A percentile compares a stretch with the other conserved stretches of the same genome.
phyloP scores from a whole-genome alignment of 2,329 filamentous ascomycete species.

The Ophiocordyceps camponoti-floridani region DNA sequence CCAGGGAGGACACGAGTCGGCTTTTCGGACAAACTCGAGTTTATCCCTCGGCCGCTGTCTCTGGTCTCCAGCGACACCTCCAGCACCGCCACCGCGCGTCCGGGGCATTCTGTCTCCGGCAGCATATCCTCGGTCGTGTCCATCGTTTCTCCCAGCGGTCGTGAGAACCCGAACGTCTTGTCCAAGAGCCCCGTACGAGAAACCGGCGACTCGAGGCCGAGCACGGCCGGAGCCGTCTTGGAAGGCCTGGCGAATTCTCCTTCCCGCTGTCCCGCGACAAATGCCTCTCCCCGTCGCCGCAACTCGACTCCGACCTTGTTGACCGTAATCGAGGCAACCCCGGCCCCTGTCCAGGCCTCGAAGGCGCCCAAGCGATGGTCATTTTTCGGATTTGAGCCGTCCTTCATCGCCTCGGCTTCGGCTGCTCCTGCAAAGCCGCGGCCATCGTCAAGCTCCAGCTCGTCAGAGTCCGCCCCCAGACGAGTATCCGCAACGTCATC shows the following conservation, averaged over 20 bases:
- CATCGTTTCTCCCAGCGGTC: slow-evolving; percentile 25
- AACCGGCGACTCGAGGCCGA: slow-evolving; percentile 37
- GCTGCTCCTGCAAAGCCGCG: slow-evolving; percentile 27
- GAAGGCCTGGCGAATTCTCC: slow-evolving; percentile 22
- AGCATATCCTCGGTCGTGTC: slow-evolving; percentile 68
- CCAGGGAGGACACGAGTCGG: slow-evolving; percentile 48
- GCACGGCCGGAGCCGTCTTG: slow-evolving; percentile 53
- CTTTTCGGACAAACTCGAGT: slow-evolving; percentile 72
- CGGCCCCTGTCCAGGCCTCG: slow-evolving; percentile 16
- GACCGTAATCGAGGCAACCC: slow-evolving; percentile 18
- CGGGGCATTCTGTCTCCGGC: slow-evolving; percentile 55
- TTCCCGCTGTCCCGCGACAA: slow-evolving; percentile 4
- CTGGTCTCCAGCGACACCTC: slow-evolving; percentile 72
- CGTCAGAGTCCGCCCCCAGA: slow-evolving; percentile 19
- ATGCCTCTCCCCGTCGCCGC: slow-evolving; percentile 27
- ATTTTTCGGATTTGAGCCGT: slow-evolving; percentile 40
- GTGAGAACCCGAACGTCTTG: slow-evolving; percentile 18
- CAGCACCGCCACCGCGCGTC: slow-evolving; percentile 52
- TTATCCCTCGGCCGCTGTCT: slow-evolving; percentile 67
- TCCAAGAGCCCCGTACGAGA: slow-evolving; percentile 22
- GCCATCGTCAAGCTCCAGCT: slow-evolving; percentile 25
- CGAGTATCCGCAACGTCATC: slow-evolving; percentile 12
- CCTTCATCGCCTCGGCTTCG: slow-evolving; percentile 25
- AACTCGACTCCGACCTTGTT: slow-evolving; percentile 41
- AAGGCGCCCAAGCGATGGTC: slow-evolving; percentile 39